These are phyloP conservation scores for Russula foetens DNA, from an alignment of 768 basidiomycete species.

Conservation along the genomic window DNA sequence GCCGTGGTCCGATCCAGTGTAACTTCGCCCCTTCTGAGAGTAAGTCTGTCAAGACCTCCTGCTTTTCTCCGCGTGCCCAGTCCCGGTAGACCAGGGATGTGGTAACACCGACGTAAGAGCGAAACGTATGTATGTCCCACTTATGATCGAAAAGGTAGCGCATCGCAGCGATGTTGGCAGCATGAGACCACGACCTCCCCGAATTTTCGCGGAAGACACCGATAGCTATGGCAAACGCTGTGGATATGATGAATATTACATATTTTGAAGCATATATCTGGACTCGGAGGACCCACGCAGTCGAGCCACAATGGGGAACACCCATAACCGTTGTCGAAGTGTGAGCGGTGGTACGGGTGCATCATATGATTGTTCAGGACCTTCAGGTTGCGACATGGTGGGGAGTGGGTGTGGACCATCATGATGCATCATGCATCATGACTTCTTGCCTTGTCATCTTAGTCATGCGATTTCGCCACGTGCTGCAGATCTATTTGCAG, in stretches of 20 bases:
- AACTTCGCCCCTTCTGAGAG: background rate
- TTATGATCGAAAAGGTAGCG: background rate
- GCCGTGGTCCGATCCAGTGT: slow-evolving; percentile 9
- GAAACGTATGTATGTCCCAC: background rate
- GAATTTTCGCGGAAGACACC: slow-evolving; percentile 5
- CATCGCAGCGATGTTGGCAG: background rate
- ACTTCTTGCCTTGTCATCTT: no score
- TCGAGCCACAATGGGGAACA: background rate
- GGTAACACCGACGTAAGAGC: background rate
- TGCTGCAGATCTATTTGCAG: no score
- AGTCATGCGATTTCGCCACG: no score
- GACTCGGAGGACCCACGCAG: background rate
- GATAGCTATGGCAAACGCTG: slow-evolving; percentile 2
- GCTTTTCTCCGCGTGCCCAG: background rate
- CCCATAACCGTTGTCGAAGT: background rate
- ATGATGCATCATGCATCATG: background rate
- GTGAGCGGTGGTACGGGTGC: background rate
- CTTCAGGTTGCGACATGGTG: background rate
- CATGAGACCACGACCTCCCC: slow-evolving; percentile 2
- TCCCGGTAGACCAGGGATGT: background rate
- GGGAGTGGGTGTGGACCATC: background rate
- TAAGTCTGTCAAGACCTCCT: background rate
- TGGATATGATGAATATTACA: background rate
- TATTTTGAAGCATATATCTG: background rate
- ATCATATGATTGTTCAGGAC: background rate